phyloP scores from a whole-genome alignment of 129 eudicot genomes.

The Pulicaria dysenterica region DNA sequence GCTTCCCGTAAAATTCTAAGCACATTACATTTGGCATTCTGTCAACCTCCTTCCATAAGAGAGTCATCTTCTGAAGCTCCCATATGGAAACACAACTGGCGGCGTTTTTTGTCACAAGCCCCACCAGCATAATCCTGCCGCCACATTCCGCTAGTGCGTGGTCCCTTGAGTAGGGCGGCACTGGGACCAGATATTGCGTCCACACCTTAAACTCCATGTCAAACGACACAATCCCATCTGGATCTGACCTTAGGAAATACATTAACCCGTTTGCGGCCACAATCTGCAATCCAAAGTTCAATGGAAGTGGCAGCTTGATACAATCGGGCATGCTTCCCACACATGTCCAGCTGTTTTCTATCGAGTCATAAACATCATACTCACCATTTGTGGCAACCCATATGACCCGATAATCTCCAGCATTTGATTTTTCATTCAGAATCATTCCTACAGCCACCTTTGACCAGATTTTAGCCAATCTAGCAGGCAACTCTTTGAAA shows the following conservation, averaged over 20 bases:
- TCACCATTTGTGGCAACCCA: constrained; percentile 81
- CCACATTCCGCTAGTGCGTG: constrained; percentile 67
- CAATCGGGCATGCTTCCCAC: constrained; percentile 57
- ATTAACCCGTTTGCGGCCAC: constrained; percentile 49
- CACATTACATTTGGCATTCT: constrained; percentile 98
- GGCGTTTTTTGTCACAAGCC: constrained; percentile 70
- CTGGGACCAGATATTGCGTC: constrained; percentile 69
- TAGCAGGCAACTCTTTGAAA: constrained; percentile 73
- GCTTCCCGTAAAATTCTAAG: constrained; percentile 97
- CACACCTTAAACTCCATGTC: constrained; percentile 49
- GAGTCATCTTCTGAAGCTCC: constrained; percentile 97
- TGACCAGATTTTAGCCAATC: constrained; percentile 72
- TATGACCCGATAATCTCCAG: constrained; percentile 56
- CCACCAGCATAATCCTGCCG: constrained; percentile 74
- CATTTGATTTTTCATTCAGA: constrained; percentile 33
- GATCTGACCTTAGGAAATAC: constrained; percentile 70
- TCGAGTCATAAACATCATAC: constrained; percentile 75
- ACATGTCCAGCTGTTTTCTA: constrained; percentile 50
- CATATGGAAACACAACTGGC: constrained; percentile 86
- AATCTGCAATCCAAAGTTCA: constrained; percentile 58
- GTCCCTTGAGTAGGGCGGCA: constrained; percentile 61
- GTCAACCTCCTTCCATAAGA: constrained; percentile 99
- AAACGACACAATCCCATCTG: constrained; percentile 76
- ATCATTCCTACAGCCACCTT: constrained; percentile 82
- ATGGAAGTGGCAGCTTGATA: constrained; percentile 64